Conservation (phyloP, 2,329 filamentous ascomycete species). For the Allantophomopsis cytisporea region DNA sequence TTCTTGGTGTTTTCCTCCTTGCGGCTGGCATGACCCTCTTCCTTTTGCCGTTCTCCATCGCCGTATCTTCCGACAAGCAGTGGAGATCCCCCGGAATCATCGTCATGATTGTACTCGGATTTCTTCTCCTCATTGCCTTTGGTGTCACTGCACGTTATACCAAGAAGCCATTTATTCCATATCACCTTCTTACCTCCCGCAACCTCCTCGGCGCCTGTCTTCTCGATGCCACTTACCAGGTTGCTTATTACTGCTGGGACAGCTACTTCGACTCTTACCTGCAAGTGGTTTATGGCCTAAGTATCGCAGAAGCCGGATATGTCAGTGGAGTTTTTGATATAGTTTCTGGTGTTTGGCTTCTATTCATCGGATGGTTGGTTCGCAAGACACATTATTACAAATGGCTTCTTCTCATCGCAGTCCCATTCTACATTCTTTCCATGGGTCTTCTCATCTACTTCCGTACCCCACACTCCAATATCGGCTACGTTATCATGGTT, state of each 20-base stretch:
- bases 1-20: slow-evolving; percentile 18
- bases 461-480: slow-evolving; percentile 32
- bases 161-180: slow-evolving; percentile 43
- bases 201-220: slow-evolving; percentile 48
- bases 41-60: slow-evolving; percentile 37
- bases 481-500: slow-evolving; percentile 46
- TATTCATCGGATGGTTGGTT: slow-evolving; percentile 32
- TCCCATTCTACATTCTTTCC: slow-evolving; percentile 46
- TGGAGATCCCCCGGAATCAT: slow-evolving; percentile 38
- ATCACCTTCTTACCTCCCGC: slow-evolving; percentile 45
- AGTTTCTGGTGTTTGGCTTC: slow-evolving; percentile 17
- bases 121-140: slow-evolving; percentile 25
- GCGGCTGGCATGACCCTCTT: slow-evolving; percentile 29
- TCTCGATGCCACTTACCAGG: slow-evolving; percentile 41
- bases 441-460: slow-evolving; percentile 51
- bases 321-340: slow-evolving; percentile 42
- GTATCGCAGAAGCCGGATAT: slow-evolving; percentile 38
- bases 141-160: slow-evolving; percentile 27
- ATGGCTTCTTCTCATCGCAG: slow-evolving; percentile 39
- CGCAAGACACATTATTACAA: slow-evolving; percentile 45
- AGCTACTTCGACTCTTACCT: slow-evolving; percentile 52
- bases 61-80: slow-evolving; percentile 29
- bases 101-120: slow-evolving; percentile 33
- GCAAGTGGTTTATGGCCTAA: slow-evolving; percentile 47
- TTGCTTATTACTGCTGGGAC: slow-evolving; percentile 49